Evolutionary conservation across 768 basidiomycete genomes (phyloP).

Genomic region (Filobasidium floriforme): DNA sequence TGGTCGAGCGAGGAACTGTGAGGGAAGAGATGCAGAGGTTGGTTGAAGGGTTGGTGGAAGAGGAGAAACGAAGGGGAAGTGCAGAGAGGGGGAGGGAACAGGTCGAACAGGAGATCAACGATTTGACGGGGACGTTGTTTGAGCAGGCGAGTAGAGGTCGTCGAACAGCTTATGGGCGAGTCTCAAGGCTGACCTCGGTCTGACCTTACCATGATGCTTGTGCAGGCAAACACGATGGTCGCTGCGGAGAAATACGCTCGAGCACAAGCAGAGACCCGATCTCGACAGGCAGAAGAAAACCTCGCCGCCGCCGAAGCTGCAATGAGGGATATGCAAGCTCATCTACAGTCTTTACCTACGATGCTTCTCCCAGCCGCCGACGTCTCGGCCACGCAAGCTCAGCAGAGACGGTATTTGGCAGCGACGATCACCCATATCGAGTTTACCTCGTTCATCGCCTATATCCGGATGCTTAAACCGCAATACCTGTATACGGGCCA

Average conservation of each 20-base stretch:
- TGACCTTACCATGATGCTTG: not conserved
- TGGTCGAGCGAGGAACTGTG: slow-evolving; percentile 87
- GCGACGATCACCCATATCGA: slow-evolving; percentile 72
- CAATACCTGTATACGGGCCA: slow-evolving; percentile 47
- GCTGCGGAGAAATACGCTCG: slow-evolving; percentile 70
- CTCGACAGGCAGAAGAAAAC: slow-evolving; percentile 66
- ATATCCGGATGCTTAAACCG: slow-evolving; percentile 65
- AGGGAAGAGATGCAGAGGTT: slow-evolving; percentile 82
- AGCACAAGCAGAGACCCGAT: slow-evolving; percentile 66
- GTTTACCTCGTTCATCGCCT: slow-evolving; percentile 66
- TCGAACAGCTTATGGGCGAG: not conserved
- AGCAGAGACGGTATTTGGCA: slow-evolving; percentile 41
- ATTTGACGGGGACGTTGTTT: slow-evolving; percentile 83
- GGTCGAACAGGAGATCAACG: slow-evolving; percentile 91
- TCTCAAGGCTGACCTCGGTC: not conserved
- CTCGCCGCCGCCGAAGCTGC: slow-evolving; percentile 78
- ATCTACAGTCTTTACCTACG: slow-evolving; percentile 63
- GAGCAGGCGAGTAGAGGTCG: slow-evolving; percentile 45
- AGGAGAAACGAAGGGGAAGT: slow-evolving; percentile 80
- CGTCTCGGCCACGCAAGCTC: not conserved
- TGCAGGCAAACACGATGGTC: slow-evolving; percentile 95
- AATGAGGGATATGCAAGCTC: slow-evolving; percentile 70
- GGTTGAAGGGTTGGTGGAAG: slow-evolving; percentile 92
- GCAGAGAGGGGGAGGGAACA: slow-evolving; percentile 72
- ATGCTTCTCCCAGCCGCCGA: slow-evolving; percentile 19